A percentile compares a stretch with the other conserved stretches of the same genome.
Conservation (phyloP, 768 basidiomycete species). For the Lactarius vividus region DNA sequence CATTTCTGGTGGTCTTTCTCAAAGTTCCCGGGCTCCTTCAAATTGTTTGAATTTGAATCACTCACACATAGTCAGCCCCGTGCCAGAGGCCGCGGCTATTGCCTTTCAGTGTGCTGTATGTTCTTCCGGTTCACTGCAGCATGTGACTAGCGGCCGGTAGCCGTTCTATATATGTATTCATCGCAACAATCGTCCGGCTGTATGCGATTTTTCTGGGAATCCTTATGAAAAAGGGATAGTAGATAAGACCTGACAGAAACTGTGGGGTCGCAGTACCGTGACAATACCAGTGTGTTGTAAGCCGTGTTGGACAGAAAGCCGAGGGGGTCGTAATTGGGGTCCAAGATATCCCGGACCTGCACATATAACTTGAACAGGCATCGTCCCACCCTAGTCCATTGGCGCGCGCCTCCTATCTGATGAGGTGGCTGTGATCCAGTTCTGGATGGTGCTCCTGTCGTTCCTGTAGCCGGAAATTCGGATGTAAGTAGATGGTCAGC, state of each 20-base stretch:
- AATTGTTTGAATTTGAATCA: no score
- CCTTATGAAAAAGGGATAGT: no score
- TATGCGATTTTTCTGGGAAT: neutral
- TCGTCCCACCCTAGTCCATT: neutral
- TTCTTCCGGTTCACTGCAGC: neutral
- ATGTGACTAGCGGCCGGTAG: neutral
- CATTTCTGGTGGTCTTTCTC: neutral
- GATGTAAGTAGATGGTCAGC: neutral
- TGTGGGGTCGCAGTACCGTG: no score
- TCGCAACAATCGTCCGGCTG: neutral
- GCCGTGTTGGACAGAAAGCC: no score
- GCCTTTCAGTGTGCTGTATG: no score
- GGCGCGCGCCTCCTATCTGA: neutral
- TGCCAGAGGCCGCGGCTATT: no score
- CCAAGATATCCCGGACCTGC: neutral
- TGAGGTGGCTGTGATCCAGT: neutral
- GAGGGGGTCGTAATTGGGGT: neutral
- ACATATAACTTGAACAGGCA: neutral
- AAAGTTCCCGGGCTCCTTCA: no score
- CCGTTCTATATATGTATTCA: neutral
- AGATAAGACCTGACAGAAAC: no score
- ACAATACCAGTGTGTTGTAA: no score
- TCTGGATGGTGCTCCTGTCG: neutral
- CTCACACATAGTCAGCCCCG: no score
- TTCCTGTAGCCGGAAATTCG: neutral